Evolutionary conservation across 75 land plant species (phyloP).

Genomic region (Adiantum capillusveneris): DNA sequence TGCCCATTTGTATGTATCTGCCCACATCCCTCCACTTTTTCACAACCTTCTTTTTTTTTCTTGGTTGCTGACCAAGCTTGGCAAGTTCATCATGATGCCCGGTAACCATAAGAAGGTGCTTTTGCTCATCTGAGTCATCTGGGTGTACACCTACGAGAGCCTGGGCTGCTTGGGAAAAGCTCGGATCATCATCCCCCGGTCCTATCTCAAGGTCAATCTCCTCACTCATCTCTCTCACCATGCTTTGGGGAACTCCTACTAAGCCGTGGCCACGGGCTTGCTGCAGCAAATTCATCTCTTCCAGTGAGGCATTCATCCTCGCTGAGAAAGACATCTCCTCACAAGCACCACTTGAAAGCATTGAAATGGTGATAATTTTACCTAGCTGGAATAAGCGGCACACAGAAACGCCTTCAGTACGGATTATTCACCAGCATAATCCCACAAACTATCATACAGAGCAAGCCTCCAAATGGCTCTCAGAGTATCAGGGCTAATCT

Average conservation of each 20-base stretch:
- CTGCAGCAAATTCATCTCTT: slow-evolving; percentile 70
- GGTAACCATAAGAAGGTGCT: slow-evolving; percentile 46
- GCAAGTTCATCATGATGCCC: slow-evolving; percentile 34
- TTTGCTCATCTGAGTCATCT: slow-evolving; percentile 49
- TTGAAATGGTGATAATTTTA: too few species aligned
- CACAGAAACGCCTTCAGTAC: too few species aligned
- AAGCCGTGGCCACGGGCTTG: slow-evolving; percentile 43
- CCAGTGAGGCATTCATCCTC: slow-evolving; percentile 64
- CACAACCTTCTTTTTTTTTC: slow-evolving; percentile 93
- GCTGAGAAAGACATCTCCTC: slow-evolving; percentile 7
- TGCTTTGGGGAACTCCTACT: slow-evolving; percentile 17
- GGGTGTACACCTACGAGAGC: slow-evolving; percentile 18
- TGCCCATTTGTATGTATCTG: slow-evolving; percentile 99
- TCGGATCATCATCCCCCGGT: slow-evolving; percentile 76
- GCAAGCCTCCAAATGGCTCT: too few species aligned
- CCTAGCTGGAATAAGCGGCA: too few species aligned
- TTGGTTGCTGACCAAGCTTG: slow-evolving; percentile 39
- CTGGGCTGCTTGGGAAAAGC: slow-evolving; percentile 44
- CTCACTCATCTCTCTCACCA: slow-evolving; percentile 68
- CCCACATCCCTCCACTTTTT: slow-evolving; percentile 99
- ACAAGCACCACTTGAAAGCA: too few species aligned
- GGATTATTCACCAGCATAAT: too few species aligned
- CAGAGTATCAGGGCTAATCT: too few species aligned
- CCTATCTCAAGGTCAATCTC: slow-evolving; percentile 96
- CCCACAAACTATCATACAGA: too few species aligned